Evolutionary conservation across 495 filamentous ascomycete genomes (phyloP), one percentile per base, ranked within the genome.

Genomic region (Clohesyomyces aquaticus): DNA sequence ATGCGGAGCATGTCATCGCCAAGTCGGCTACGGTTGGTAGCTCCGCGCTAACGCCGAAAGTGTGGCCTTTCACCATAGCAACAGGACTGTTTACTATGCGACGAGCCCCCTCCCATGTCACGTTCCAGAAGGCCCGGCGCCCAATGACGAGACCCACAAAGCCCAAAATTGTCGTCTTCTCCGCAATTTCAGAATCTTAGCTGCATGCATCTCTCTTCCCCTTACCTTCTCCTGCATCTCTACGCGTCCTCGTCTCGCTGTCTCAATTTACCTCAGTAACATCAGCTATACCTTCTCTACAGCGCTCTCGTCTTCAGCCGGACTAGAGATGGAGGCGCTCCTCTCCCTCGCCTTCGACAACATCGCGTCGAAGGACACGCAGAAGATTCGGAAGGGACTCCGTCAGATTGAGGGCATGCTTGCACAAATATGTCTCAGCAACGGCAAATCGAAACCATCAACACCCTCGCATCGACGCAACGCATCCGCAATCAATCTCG

Each of bases 341-440:
- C 79, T 98, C 61, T 93, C 92, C 18, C 86, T 95, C 71, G 91
- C 93, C 63, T 98, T 98, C 76, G 92, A 96, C 75, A 94, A 96
- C 75, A 87, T 98, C 55, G 95, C 93, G 49, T 96, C 93, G 23
- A 95, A 91, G 75, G 92, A 96, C 73, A 85, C 84, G 45, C 77
- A 81, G 73, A 94, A 96, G 78, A 89, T 98, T 70, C 85, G 90
- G 48, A 98, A 97, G 78, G 94, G 94, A 28, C 80, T 98, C 56
- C 90, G 91, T 57, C 93, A 96, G 77, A 90, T 98, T 50, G 94
- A 98, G 77, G 94, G 94, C 18, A 84, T 98, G 28, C 86, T 98
- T 26, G 94, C 94, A 4, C 93, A 96, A 76, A 94, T 98, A 74
- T 98, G 94, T 77, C 84, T 98, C 4, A 88, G 87, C 10, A 81